Conservation (phyloP, 1,284 basidiomycete species). For the Leccinum griseonigrum region DNA sequence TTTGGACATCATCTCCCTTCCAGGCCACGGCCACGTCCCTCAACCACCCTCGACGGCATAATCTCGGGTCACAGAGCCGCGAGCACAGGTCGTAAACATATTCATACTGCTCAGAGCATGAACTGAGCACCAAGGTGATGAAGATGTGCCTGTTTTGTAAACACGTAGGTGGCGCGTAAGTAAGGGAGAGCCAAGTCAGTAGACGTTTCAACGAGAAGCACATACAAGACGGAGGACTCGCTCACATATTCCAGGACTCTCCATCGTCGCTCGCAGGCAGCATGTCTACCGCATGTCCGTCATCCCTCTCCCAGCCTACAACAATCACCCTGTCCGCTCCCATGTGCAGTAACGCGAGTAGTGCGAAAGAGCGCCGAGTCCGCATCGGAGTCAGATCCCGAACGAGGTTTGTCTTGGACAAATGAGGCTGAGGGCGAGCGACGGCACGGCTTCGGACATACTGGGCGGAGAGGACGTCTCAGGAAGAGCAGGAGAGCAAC, state of each 20-base stretch:
- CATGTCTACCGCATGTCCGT: slow-evolving; percentile 83
- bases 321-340: slow-evolving; percentile 84
- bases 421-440: slow-evolving; percentile 4
- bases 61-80: slow-evolving; percentile 57
- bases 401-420: slow-evolving; percentile 26
- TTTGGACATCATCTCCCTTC: slow-evolving; percentile 34
- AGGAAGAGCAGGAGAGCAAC: no score
- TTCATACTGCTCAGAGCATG: slow-evolving; percentile 60
- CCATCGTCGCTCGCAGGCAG: slow-evolving; percentile 63
- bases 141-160: slow-evolving; percentile 46
- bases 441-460: no score
- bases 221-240: slow-evolving; percentile 34
- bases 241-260: slow-evolving; percentile 55
- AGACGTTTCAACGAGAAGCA: slow-evolving; percentile 1
- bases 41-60: slow-evolving; percentile 67
- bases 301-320: slow-evolving; percentile 96
- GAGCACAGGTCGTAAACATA: slow-evolving; percentile 78
- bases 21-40: slow-evolving; percentile 35
- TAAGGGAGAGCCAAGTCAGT: slow-evolving; percentile 1
- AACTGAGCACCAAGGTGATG: slow-evolving; percentile 60
- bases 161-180: background rate
- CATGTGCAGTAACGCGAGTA: slow-evolving; percentile 82
- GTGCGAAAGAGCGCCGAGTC: slow-evolving; percentile 60
- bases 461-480: no score
- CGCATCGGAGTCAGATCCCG: slow-evolving; percentile 31